Evolutionary conservation across 2,329 filamentous ascomycete species (phyloP).

Genomic region (Arthroderma uncinatum): DNA sequence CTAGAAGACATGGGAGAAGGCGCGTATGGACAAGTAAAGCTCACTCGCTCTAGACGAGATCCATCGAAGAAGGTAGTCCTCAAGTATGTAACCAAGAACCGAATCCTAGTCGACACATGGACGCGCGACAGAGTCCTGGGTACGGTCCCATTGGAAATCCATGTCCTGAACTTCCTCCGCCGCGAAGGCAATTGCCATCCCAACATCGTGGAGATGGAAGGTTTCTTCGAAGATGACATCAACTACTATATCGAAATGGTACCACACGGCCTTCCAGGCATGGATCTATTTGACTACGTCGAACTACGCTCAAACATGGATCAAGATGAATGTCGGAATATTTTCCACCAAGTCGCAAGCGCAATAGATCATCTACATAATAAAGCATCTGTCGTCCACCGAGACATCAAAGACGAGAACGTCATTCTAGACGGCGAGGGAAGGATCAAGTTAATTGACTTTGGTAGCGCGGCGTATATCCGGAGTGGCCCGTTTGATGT

Average conservation of each 20-base stretch:
- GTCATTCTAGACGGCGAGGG: conserved; percentile 92
- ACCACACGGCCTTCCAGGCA: conserved; percentile 86
- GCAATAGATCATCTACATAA: conserved; percentile 86
- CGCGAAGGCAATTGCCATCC: conserved; percentile 55
- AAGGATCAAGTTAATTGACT: conserved; percentile 93
- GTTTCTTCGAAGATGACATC: conserved; percentile 52
- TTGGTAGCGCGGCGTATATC: conserved; percentile 95
- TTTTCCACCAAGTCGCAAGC: conserved; percentile 84
- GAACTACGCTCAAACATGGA: conserved; percentile 95
- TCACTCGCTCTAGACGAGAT: conserved; percentile 72
- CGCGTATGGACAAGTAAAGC: conserved; percentile 93
- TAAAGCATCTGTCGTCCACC: conserved; percentile 82
- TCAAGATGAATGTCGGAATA: conserved; percentile 82
- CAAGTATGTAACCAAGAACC: conserved; percentile 94
- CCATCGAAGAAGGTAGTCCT: conserved; percentile 74
- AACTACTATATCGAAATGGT: conserved; percentile 99
- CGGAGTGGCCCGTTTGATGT: conserved; percentile 98
- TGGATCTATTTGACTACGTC: conserved; percentile 99
- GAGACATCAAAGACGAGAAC: conserved; percentile 98
- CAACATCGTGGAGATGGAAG: conserved; percentile 58
- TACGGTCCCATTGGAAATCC: conserved; percentile 92
- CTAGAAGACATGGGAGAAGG: conserved; percentile 98
- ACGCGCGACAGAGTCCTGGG: conserved; percentile 84
- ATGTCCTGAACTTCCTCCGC: conserved; percentile 86
- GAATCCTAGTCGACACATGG: conserved; percentile 97